Evolutionary conservation across 2,329 filamentous ascomycete species (phyloP).

Genomic region (Torrubiella hemipterigena): DNA sequence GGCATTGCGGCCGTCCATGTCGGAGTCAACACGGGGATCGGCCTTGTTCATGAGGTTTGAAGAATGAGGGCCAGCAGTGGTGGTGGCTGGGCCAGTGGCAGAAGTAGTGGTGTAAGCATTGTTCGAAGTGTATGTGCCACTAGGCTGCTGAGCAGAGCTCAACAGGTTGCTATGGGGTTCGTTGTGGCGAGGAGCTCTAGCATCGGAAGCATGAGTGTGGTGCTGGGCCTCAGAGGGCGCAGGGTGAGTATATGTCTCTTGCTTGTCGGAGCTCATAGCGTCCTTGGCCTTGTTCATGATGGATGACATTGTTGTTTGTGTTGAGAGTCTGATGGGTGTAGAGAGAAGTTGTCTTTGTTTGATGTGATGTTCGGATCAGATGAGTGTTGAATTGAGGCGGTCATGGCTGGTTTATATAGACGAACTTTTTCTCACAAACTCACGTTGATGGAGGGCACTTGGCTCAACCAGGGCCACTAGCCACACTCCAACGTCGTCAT

Average conservation of each 20-base stretch:
- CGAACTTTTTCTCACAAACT: too few relatives aligned
- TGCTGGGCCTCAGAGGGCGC: too few relatives aligned
- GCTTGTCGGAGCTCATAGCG: conserved; percentile 32
- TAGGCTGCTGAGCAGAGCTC: too few relatives aligned
- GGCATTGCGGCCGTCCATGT: conserved; percentile 28
- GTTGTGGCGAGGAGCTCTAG: too few relatives aligned
- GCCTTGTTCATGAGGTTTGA: conserved; percentile 32
- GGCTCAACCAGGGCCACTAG: too few relatives aligned
- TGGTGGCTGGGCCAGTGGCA: conserved; percentile 8
- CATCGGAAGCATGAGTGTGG: conserved; percentile 4
- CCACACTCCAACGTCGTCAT: too few relatives aligned
- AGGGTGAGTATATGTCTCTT: too few relatives aligned
- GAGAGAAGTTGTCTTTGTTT: conserved; percentile 5
- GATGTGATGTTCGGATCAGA: conserved; percentile 9
- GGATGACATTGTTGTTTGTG: conserved; percentile 31
- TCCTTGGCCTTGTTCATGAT: conserved; percentile 51
- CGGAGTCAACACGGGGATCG: conserved; percentile 40
- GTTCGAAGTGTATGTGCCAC: conserved; percentile 5
- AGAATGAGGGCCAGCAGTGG: conserved; percentile 25
- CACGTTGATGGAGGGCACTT: too few relatives aligned
- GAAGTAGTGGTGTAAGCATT: conserved; percentile 4
- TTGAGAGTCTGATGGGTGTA: conserved; percentile 3
- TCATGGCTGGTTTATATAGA: too few relatives aligned
- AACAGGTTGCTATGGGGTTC: too few relatives aligned
- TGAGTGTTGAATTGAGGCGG: background rate